These are phyloP conservation scores for Cyphellophora europaea DNA, from an alignment of 2,329 filamentous ascomycete genomes.

Conservation along the genomic window DNA sequence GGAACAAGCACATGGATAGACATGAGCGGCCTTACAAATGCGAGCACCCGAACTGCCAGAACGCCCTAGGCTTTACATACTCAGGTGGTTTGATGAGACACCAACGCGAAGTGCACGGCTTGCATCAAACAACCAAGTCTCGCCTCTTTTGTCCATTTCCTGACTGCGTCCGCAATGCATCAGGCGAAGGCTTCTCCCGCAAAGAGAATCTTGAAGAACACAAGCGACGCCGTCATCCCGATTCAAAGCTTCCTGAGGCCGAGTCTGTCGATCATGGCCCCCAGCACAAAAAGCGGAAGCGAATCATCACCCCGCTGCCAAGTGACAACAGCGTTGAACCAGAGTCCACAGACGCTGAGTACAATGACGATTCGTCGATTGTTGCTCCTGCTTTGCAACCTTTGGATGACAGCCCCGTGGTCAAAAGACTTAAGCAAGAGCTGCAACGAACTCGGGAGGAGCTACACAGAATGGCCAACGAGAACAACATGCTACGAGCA, in stretches of 20 bases:
- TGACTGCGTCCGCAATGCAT: constrained; percentile 74
- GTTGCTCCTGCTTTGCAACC: background rate
- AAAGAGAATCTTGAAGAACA: constrained; percentile 94
- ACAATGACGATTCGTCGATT: background rate
- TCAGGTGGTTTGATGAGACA: constrained; percentile 82
- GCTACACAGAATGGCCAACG: background rate
- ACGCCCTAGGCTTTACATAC: constrained; percentile 90
- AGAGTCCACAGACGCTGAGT: constrained; percentile 2
- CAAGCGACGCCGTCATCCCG: constrained; percentile 69
- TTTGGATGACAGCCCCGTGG: background rate
- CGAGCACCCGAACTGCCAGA: constrained; percentile 71
- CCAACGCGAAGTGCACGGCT: constrained; percentile 86
- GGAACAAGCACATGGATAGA: constrained; percentile 98
- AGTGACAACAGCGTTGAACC: constrained; percentile 6
- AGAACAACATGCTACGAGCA: background rate
- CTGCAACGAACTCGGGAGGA: background rate
- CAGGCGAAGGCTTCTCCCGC: constrained; percentile 80
- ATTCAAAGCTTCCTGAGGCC: constrained; percentile 5
- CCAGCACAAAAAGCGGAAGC: constrained; percentile 2
- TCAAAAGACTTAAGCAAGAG: background rate
- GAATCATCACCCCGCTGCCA: constrained; percentile 3
- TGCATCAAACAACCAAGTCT: constrained; percentile 79
- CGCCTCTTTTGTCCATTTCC: constrained; percentile 69
- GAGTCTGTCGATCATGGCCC: background rate
- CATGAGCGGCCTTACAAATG: constrained; percentile 92